These are phyloP conservation scores for Alternaria novae-zelandiae DNA, from an alignment of 2,329 filamentous ascomycete species.

Conservation along the genomic window DNA sequence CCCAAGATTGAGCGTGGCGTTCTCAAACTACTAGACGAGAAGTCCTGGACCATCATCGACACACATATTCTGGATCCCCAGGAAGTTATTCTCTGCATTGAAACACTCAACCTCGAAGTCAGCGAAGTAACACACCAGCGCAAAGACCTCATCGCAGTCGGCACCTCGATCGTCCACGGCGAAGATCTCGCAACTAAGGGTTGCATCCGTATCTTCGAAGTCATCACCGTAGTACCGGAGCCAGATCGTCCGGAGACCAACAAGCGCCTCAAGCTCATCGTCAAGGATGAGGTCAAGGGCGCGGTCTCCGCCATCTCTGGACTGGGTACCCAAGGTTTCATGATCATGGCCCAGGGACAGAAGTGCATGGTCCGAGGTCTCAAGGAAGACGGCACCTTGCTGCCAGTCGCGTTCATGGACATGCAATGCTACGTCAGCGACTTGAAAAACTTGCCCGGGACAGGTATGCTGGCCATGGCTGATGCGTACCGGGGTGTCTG, in stretches of 20 bases:
- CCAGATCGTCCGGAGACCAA: constrained; percentile 85
- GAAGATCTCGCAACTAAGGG: constrained; percentile 90
- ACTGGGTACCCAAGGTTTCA: constrained; percentile 84
- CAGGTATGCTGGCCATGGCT: constrained; percentile 84
- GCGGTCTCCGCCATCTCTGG: constrained; percentile 86
- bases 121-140: constrained; percentile 91
- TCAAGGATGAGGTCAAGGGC: constrained; percentile 89
- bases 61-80: constrained; percentile 73
- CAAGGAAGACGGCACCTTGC: constrained; percentile 89
- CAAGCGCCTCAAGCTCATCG: constrained; percentile 81
- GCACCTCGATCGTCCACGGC: constrained; percentile 83
- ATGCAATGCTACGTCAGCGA: constrained; percentile 92
- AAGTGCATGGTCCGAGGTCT: constrained; percentile 97
- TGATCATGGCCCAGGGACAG: constrained; percentile 90
- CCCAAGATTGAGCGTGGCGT: constrained; percentile 75
- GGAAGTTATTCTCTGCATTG: constrained; percentile 81
- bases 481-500: constrained; percentile 94
- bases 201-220: constrained; percentile 86
- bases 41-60: constrained; percentile 80
- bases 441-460: constrained; percentile 82
- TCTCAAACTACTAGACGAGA: constrained; percentile 79
- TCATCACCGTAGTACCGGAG: constrained; percentile 90
- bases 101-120: constrained; percentile 83
- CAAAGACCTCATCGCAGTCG: constrained; percentile 80
- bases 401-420: constrained; percentile 96